phyloP scores from a whole-genome alignment of 257 asterid genomes.

The Buddleja alternifolia region DNA sequence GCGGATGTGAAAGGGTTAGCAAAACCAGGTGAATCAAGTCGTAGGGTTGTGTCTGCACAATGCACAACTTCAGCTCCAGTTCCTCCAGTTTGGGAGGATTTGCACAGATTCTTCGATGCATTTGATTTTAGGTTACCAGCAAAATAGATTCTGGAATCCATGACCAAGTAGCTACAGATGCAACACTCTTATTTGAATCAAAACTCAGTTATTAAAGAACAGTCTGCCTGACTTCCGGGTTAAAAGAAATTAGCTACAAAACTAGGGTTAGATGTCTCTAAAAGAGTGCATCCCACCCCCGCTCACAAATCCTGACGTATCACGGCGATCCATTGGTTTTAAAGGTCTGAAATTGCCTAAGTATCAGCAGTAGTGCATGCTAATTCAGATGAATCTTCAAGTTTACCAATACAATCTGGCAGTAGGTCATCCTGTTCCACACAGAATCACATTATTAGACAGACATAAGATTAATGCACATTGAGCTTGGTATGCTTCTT shows the following conservation, averaged over 20 bases:
- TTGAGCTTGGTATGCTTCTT: conserved; percentile 8
- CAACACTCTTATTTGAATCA: conserved; percentile 50
- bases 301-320: conserved; percentile 96
- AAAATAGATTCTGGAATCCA: conserved; percentile 83
- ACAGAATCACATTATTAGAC: conserved; percentile 27
- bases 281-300: conserved; percentile 82
- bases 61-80: conserved; percentile 44
- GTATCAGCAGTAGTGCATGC: conserved; percentile 43
- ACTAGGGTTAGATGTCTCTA: conserved; percentile 67
- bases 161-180: conserved; percentile 45
- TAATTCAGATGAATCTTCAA: conserved; percentile 33
- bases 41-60: conserved; percentile 74
- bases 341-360: conserved; percentile 19
- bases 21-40: conserved; percentile 69
- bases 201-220: conserved; percentile 58
- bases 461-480: conserved; percentile 5
- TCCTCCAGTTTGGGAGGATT: conserved; percentile 54
- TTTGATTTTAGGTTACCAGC: conserved; percentile 65
- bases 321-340: conserved; percentile 81
- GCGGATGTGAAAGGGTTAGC: conserved; percentile 41
- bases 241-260: conserved; percentile 45
- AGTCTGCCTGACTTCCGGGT: conserved; percentile 91
- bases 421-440: conserved; percentile 56
- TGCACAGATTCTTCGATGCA: conserved; percentile 66
- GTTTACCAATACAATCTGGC: conserved; percentile 27